Evolutionary conservation across 2,329 filamentous ascomycete genomes (phyloP).

Genomic region (Ploettnerulaceae sp.): DNA sequence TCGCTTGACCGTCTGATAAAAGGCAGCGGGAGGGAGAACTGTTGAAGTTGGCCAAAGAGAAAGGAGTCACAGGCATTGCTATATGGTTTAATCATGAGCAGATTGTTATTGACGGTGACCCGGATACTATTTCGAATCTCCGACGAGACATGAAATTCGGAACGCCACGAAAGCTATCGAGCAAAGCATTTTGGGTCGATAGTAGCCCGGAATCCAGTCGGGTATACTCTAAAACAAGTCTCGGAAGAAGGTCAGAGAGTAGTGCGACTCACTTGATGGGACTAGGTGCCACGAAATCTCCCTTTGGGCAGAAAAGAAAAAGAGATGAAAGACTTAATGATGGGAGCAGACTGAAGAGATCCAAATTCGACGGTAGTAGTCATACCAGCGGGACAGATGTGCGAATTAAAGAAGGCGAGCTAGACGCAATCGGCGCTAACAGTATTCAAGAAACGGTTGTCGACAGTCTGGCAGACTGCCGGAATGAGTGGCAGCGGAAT

Average conservation of each 20-base stretch:
- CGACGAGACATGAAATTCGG: slow-evolving; percentile 27
- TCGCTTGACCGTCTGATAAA: too few relatives aligned
- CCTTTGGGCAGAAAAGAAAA: slow-evolving; percentile 22
- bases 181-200: slow-evolving; percentile 22
- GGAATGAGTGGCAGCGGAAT: slow-evolving; percentile 21
- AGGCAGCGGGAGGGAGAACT: too few relatives aligned
- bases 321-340: slow-evolving; percentile 20
- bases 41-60: slow-evolving; percentile 28
- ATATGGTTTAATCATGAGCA: slow-evolving; percentile 27
- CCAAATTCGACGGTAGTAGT: slow-evolving; percentile 22
- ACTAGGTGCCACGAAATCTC: slow-evolving; percentile 14
- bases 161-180: slow-evolving; percentile 18
- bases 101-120: slow-evolving; percentile 24
- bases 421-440: slow-evolving; percentile 17
- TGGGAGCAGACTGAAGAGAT: slow-evolving; percentile 21
- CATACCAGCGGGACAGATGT: slow-evolving; percentile 20
- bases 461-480: slow-evolving; percentile 21
- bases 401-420: slow-evolving; percentile 17
- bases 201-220: slow-evolving; percentile 20
- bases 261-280: too few relatives aligned
- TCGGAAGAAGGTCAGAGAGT: too few relatives aligned
- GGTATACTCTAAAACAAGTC: slow-evolving; percentile 17
- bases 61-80: slow-evolving; percentile 30
- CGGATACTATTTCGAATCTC: slow-evolving; percentile 27
- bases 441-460: slow-evolving; percentile 25